Evolutionary conservation across 257 asterid genomes (phyloP).

Genomic region (Buddleja alternifolia): DNA sequence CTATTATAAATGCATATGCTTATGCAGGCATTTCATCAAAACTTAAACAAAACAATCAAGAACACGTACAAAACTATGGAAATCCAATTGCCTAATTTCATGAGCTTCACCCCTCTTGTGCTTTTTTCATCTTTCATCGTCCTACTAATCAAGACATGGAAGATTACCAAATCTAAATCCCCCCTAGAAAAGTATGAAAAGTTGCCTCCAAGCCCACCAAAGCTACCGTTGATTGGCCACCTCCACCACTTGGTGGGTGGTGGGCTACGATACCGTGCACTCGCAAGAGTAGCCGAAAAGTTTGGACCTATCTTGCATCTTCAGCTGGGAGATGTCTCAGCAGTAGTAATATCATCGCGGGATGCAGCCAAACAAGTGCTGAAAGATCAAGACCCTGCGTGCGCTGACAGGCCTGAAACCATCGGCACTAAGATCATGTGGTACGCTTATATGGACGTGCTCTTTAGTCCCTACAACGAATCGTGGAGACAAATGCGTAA

Average conservation of each 20-base stretch:
- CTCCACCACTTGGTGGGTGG: constrained; percentile 43
- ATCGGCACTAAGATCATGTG: constrained; percentile 27
- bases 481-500: constrained; percentile 53
- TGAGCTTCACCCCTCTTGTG: constrained; percentile 18
- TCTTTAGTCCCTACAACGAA: constrained; percentile 41
- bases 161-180: not conserved
- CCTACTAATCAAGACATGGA: constrained; percentile 24
- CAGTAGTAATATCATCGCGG: constrained; percentile 39
- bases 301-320: constrained; percentile 46
- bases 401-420: no score
- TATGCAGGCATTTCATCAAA: no score
- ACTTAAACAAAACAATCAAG: no score
- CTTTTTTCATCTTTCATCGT: constrained; percentile 19
- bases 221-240: constrained; percentile 45
- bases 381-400: constrained; percentile 38
- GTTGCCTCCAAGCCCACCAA: constrained; percentile 31
- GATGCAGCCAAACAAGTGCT: constrained; percentile 31
- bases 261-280: constrained; percentile 28
- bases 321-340: constrained; percentile 39
- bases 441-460: constrained; percentile 31
- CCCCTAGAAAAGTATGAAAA: not conserved
- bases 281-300: constrained; percentile 25
- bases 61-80: no score
- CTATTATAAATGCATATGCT: no score
- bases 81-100: constrained; percentile 7